phyloP scores from a whole-genome alignment of 2,329 filamentous ascomycete genomes.

The Shiraia sp. region DNA sequence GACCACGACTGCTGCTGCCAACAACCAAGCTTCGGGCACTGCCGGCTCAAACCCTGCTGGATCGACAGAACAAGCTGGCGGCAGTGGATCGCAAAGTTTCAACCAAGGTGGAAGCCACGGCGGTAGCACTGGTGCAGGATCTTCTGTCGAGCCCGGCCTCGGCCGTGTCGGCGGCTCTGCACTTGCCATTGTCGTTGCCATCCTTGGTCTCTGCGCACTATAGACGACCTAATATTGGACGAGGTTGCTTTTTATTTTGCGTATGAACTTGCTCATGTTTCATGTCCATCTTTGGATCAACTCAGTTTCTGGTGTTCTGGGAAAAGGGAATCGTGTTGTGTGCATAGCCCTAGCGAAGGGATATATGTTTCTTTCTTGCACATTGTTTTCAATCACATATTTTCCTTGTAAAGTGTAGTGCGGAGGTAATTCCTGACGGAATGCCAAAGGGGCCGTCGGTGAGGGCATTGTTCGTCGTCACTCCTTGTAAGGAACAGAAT shows the following conservation, averaged over 20 bases:
- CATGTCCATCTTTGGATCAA: conserved; percentile 8
- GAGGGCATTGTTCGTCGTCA: neutral
- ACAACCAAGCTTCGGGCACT: conserved; percentile 12
- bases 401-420: neutral
- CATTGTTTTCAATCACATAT: conserved; percentile 2
- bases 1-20: conserved; percentile 14
- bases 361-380: neutral
- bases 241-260: conserved; percentile 6
- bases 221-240: conserved; percentile 11
- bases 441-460: neutral
- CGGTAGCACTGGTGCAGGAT: conserved; percentile 18
- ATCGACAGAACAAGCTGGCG: conserved; percentile 4
- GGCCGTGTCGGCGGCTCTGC: conserved; percentile 36
- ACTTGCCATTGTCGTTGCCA: conserved; percentile 39
- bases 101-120: conserved; percentile 26
- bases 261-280: conserved; percentile 6
- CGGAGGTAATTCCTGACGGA: no score
- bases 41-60: conserved; percentile 4
- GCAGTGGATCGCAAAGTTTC: conserved; percentile 21
- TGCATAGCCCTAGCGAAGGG: neutral
- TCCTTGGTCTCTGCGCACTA: conserved; percentile 36
- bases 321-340: neutral
- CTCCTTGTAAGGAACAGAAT: no score
- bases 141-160: conserved; percentile 27
- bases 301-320: conserved; percentile 4